phyloP scores from a whole-genome alignment of 208 protist species.

The Naegleria gruberi region DNA sequence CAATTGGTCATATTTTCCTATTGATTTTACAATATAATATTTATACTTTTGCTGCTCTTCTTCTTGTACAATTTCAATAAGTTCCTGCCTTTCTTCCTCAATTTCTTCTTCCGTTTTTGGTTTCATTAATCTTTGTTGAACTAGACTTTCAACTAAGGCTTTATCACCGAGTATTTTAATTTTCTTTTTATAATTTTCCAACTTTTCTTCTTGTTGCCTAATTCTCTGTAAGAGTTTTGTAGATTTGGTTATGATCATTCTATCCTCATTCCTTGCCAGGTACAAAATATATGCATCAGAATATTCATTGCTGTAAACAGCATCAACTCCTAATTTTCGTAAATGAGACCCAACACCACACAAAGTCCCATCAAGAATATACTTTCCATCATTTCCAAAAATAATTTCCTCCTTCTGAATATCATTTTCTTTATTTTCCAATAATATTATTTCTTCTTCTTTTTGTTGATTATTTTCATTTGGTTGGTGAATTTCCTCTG shows the following conservation, averaged over 20 bases:
- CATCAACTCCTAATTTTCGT: constrained; percentile 5
- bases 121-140: neutral
- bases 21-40: neutral
- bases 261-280: neutral
- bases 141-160: neutral
- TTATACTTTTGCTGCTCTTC: neutral
- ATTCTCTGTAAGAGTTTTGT: neutral
- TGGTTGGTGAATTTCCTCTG: too few species aligned
- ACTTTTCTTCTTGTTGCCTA: neutral
- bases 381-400: constrained; percentile 8
- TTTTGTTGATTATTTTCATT: too few species aligned
- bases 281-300: neutral
- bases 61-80: neutral
- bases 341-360: neutral
- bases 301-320: neutral
- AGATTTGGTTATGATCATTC: neutral
- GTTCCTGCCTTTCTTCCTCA: neutral
- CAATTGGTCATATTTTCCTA: neutral
- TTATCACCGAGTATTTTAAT: neutral
- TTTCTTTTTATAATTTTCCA: neutral
- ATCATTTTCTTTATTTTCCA: too few species aligned
- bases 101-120: neutral
- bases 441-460: too few species aligned
- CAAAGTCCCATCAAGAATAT: neutral
- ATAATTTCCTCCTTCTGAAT: too few species aligned